A percentile compares a stretch with the other conserved stretches of the same genome.
Conservation (phyloP, 2,329 filamentous ascomycete species). For the Thielaviopsis musarum region DNA sequence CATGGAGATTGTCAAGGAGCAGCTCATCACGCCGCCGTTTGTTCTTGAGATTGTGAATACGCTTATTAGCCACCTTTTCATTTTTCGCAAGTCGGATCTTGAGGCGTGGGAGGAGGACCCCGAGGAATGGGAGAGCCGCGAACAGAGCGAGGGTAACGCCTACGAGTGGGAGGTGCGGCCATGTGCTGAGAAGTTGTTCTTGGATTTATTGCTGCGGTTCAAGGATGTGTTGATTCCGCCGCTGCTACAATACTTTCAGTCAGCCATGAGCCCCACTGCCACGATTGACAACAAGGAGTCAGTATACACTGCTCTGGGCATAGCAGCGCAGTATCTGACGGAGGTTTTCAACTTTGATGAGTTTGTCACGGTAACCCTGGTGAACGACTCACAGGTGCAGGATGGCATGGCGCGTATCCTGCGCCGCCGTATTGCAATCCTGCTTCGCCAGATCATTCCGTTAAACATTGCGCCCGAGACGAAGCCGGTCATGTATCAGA, state of each 20-base stretch:
- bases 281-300: slow-evolving; percentile 82
- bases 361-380: slow-evolving; percentile 59
- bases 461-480: slow-evolving; percentile 55
- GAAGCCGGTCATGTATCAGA: slow-evolving; percentile 63
- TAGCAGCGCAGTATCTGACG: slow-evolving; percentile 62
- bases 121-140: slow-evolving; percentile 85
- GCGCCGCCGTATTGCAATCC: slow-evolving; percentile 70
- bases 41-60: slow-evolving; percentile 68
- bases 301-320: slow-evolving; percentile 81
- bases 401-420: slow-evolving; percentile 58
- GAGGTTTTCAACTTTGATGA: slow-evolving; percentile 66
- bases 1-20: slow-evolving; percentile 48
- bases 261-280: slow-evolving; percentile 44
- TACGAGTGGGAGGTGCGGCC: slow-evolving; percentile 88
- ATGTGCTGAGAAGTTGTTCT: slow-evolving; percentile 83
- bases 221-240: slow-evolving; percentile 66
- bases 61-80: slow-evolving; percentile 74
- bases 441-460: slow-evolving; percentile 78
- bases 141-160: slow-evolving; percentile 68
- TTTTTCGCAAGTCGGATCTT: slow-evolving; percentile 71
- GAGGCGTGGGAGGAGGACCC: slow-evolving; percentile 88
- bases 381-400: slow-evolving; percentile 55
- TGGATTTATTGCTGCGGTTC: slow-evolving; percentile 80
- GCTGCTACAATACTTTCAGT: slow-evolving; percentile 66
- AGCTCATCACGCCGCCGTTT: slow-evolving; percentile 61